These are phyloP conservation scores for Fusarium poae DNA, from an alignment of 2,329 filamentous ascomycete genomes.

Conservation along the genomic window DNA sequence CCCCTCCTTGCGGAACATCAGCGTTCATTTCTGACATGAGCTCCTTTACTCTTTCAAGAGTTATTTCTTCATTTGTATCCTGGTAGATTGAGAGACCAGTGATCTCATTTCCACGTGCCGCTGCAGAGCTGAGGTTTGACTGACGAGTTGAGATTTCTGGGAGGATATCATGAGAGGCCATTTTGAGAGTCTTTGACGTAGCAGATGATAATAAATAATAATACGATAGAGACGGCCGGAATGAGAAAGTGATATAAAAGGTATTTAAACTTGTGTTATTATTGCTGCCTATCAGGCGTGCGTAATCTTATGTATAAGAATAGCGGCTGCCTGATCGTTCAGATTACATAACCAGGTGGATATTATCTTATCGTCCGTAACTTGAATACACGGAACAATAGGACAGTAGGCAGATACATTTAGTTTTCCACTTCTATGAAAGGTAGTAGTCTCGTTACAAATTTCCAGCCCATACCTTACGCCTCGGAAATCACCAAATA, in stretches of 20 bases:
- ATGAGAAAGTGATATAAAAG: fast-evolving
- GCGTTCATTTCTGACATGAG: slow-evolving; percentile 3
- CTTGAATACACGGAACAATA: no score
- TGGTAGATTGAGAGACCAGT: not conserved
- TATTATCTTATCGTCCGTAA: no score
- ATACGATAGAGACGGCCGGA: fast-evolving
- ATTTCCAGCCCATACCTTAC: no score
- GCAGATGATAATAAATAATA: fast-evolving
- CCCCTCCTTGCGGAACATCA: not conserved
- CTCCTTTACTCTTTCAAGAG: not conserved
- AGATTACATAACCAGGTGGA: not conserved
- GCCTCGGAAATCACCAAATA: no score
- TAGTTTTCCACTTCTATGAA: no score
- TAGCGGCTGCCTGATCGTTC: not conserved
- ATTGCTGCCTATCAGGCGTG: not conserved
- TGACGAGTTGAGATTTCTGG: no score
- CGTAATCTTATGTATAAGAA: not conserved
- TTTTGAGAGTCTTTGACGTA: not conserved
- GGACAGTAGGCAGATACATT: no score
- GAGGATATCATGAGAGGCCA: not conserved
- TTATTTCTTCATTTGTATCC: slow-evolving; percentile 3
- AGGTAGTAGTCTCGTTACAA: no score
- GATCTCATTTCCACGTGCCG: not conserved
- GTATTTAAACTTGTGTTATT: not conserved
- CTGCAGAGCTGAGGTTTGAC: not conserved